Percentiles rank a stretch among this genome's conserved stretches.
These are phyloP conservation scores for Moringa oleifera DNA, from an alignment of 345 rosid species.

Conservation along the genomic window DNA sequence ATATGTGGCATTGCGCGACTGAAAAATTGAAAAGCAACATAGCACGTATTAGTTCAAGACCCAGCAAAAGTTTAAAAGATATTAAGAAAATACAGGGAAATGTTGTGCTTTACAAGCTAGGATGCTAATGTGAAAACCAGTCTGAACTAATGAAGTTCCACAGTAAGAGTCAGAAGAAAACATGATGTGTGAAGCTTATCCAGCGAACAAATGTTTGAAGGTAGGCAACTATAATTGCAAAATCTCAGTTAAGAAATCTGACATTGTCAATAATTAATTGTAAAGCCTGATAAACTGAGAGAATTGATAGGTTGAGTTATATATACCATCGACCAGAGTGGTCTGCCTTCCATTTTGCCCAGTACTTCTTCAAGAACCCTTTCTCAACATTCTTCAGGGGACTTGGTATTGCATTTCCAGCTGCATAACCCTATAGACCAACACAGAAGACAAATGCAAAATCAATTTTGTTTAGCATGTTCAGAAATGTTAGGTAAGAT, in stretches of 20 bases:
- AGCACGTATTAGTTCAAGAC: neutral
- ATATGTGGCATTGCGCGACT: constrained; percentile 96
- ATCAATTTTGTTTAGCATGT: neutral
- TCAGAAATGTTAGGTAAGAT: neutral
- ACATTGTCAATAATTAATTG: neutral
- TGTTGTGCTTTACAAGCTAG: neutral
- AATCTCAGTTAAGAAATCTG: neutral
- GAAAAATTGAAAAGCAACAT: constrained; percentile 13
- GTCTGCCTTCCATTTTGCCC: constrained; percentile 90
- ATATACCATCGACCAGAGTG: constrained; percentile 75
- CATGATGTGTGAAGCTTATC: neutral
- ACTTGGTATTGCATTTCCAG: constrained; percentile 87
- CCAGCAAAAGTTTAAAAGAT: neutral
- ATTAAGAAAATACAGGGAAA: too few species aligned
- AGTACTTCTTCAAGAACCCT: constrained; percentile 69
- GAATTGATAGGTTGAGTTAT: neutral
- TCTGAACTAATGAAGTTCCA: neutral
- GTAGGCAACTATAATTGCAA: neutral
- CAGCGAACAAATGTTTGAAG: neutral
- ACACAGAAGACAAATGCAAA: constrained; percentile 10
- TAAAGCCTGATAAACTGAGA: too few species aligned
- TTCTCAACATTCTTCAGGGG: constrained; percentile 87
- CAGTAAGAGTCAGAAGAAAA: neutral
- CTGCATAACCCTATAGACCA: constrained; percentile 76
- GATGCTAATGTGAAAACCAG: too few species aligned